phyloP scores from a whole-genome alignment of 345 rosid species.

The Lepidium didymum region DNA sequence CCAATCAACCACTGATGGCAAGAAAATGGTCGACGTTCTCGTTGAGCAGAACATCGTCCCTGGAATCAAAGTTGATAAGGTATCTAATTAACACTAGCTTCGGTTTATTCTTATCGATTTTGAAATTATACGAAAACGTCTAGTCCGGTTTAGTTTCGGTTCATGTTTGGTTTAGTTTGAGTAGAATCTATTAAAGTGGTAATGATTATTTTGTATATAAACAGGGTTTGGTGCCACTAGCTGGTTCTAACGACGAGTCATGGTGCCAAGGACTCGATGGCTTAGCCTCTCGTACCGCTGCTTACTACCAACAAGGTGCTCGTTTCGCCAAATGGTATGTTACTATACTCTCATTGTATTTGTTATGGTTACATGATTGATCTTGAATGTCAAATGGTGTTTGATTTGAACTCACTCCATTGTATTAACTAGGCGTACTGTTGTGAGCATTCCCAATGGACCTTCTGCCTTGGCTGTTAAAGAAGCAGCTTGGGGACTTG shows the following conservation, averaged over 20 bases:
- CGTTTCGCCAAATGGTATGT: conserved; percentile 90
- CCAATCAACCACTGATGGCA: conserved; percentile 79
- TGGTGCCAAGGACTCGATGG: conserved; percentile 99
- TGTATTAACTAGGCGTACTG: conserved; percentile 62
- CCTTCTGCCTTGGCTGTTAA: conserved; percentile 88
- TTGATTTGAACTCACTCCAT: not conserved
- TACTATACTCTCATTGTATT: not conserved
- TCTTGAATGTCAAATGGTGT: not conserved
- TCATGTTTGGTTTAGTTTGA: not conserved
- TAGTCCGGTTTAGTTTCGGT: not conserved
- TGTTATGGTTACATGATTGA: too few relatives aligned
- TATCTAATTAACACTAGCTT: conserved; percentile 42
- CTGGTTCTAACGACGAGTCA: conserved; percentile 82
- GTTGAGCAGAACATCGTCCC: conserved; percentile 85
- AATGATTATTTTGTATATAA: not conserved
- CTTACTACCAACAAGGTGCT: conserved; percentile 97
- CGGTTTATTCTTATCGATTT: conserved; percentile 28
- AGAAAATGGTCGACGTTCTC: conserved; percentile 87
- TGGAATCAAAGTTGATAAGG: conserved; percentile 98
- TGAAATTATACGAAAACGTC: not conserved
- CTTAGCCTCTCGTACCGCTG: conserved; percentile 84
- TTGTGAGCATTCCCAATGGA: conserved; percentile 97
- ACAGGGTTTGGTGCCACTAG: conserved; percentile 94
- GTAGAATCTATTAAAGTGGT: not conserved
- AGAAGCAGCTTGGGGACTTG: conserved; percentile 99